Evolutionary conservation across 2,329 filamentous ascomycete species (phyloP).

Genomic region (Amphichorda felina): DNA sequence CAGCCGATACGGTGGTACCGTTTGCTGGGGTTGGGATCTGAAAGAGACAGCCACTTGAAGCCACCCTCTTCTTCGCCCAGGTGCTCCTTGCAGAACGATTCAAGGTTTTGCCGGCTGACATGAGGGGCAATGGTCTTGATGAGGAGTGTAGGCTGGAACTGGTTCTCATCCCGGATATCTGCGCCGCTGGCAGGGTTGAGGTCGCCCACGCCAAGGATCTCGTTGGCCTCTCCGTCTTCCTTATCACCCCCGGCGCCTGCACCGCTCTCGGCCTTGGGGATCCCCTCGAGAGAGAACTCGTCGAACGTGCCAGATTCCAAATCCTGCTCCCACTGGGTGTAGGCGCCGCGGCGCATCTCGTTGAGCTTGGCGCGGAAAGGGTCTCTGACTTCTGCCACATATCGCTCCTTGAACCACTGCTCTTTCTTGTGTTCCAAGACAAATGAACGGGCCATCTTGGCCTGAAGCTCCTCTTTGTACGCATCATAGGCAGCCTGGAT

Average conservation of each 20-base stretch:
- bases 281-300: conserved; percentile 85
- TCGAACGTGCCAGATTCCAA: conserved; percentile 79
- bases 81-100: conserved; percentile 89
- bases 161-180: conserved; percentile 79
- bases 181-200: conserved; percentile 73
- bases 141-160: conserved; percentile 80
- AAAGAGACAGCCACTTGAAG: conserved; percentile 91
- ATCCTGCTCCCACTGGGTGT: conserved; percentile 82
- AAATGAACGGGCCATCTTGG: conserved; percentile 77
- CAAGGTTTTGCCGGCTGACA: conserved; percentile 85
- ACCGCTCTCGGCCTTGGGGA: conserved; percentile 85
- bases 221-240: conserved; percentile 89
- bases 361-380: conserved; percentile 63
- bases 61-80: conserved; percentile 83
- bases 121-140: conserved; percentile 98
- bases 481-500: conserved; percentile 60
- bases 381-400: conserved; percentile 72
- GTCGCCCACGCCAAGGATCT: conserved; percentile 86
- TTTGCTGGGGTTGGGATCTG: conserved; percentile 93
- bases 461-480: conserved; percentile 58
- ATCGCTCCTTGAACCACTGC: conserved; percentile 96
- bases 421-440: conserved; percentile 88
- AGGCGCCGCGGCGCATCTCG: conserved; percentile 67
- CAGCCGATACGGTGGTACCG: conserved; percentile 96
- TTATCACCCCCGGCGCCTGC: conserved; percentile 75